Conservation (phyloP, 1,284 basidiomycete species). For the Singerocomus inundabilis region DNA sequence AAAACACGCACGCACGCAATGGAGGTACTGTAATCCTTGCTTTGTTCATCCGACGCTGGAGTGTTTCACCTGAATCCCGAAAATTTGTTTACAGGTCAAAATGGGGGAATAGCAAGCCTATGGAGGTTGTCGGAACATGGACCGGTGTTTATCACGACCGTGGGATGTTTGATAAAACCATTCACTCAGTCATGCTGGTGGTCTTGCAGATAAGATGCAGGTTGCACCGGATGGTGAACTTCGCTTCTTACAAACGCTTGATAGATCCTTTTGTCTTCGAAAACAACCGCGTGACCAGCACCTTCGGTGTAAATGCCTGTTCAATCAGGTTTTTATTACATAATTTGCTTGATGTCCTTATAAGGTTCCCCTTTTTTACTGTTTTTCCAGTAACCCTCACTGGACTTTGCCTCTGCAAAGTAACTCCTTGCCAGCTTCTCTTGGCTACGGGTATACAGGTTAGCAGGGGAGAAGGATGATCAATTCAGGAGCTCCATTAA, state of each 20-base stretch:
- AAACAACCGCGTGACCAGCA: conserved; percentile 20
- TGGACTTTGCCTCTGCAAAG: conserved; percentile 38
- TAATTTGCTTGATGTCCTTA: conserved; percentile 9
- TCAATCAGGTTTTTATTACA: conserved; percentile 8
- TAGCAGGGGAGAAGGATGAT: conserved; percentile 42
- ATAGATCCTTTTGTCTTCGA: conserved; percentile 34
- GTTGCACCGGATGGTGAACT: neutral
- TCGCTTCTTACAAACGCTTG: neutral
- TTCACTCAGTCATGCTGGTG: conserved; percentile 35
- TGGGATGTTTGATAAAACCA: conserved; percentile 35
- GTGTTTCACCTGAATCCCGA: conserved; percentile 15
- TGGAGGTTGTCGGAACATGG: conserved; percentile 66
- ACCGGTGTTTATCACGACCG: conserved; percentile 57
- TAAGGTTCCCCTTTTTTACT: neutral
- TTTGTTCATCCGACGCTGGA: neutral
- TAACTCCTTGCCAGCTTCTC: conserved; percentile 42
- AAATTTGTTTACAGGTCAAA: conserved; percentile 43
- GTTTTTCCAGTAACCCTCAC: conserved; percentile 32
- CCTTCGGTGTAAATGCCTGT: neutral
- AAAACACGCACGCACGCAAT: conserved; percentile 48
- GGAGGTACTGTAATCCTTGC: conserved; percentile 50
- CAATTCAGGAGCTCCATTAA: conserved; percentile 63
- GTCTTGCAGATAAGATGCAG: conserved; percentile 52
- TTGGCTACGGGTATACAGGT: conserved; percentile 50
- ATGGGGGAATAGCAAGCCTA: conserved; percentile 56